Conservation (phyloP, 306 rosid genomes). For the Trichosanthes truncata region DNA sequence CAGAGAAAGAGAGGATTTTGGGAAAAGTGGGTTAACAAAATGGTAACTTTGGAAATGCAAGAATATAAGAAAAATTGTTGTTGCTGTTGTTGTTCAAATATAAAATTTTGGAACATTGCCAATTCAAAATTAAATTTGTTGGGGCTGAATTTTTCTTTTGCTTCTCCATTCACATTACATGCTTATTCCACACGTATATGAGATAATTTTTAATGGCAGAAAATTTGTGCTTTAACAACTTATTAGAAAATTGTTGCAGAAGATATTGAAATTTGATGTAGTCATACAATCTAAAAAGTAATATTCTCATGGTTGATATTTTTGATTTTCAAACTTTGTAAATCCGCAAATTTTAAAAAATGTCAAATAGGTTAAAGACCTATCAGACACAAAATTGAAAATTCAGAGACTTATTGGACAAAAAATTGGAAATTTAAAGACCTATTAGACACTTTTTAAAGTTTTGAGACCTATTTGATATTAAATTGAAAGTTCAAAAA, state of each 20-base stretch:
- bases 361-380: too few relatives aligned
- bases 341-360: too few relatives aligned
- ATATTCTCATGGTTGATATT: too few relatives aligned
- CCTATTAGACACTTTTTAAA: too few relatives aligned
- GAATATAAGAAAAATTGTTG: background rate
- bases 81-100: background rate
- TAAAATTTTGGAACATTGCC: background rate
- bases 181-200: slow-evolving; percentile 1
- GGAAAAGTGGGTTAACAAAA: background rate
- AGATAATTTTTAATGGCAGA: background rate
- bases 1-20: background rate
- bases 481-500: too few relatives aligned
- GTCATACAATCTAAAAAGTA: background rate
- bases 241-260: background rate
- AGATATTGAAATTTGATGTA: background rate
- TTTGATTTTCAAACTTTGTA: background rate
- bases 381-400: too few relatives aligned
- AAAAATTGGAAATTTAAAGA: too few relatives aligned
- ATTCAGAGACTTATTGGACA: too few relatives aligned
- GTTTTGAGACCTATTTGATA: too few relatives aligned
- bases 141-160: background rate
- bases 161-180: background rate
- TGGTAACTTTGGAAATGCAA: background rate
- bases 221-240: background rate
- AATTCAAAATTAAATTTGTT: background rate